Evolutionary conservation across 306 rosid species (phyloP), one percentile per base, ranked within the genome.

Genomic region (Lathyrus aphaca): DNA sequence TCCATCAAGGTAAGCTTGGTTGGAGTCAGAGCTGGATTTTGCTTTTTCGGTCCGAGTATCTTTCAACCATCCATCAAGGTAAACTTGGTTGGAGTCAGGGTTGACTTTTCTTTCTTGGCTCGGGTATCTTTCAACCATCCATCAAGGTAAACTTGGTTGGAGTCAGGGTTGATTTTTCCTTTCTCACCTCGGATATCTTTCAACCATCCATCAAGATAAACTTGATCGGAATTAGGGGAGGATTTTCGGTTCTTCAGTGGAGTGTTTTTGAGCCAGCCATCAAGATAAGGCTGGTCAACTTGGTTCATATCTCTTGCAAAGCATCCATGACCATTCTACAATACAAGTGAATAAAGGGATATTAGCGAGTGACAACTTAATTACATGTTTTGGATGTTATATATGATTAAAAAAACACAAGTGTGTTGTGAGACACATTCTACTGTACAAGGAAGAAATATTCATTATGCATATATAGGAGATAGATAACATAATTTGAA

Each of bases 191-290:
- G 51, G 16, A 37, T 19, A 11, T 19, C 16, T 42, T 65, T 65
- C 10, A 44, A 27, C 70, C 70, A 44, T 10, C 70, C 70, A 45
- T 44, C 57, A 45, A 66, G 71, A 12, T 66, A 66, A 14, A 7
- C 9, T 9, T n/a, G 56, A 4, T n/a, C 8, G 4, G 56, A 18
- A 21, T 64, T 43, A 1, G 45, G 19, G 18, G n/a, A 12, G 6
- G 5, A 1, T 7, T 58, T 15, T 58, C n/a, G 12, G 23, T 18
- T 50, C 2, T 9, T 50, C 29, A 50, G 6, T 16, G 4, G 23
- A 16, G 5, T 29, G 19, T 59, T 9, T 59, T 59, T 32, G 0
- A 59, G 7, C 65, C 65, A 30, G 1, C 44, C 44, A 60, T 60
- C 46, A 35, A 60, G 61, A 38, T 55, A 55, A 56, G 40, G 10